These are phyloP conservation scores for Arxiozyma bovina DNA, from an alignment of 1,139 yeast genomes.

Conservation along the genomic window DNA sequence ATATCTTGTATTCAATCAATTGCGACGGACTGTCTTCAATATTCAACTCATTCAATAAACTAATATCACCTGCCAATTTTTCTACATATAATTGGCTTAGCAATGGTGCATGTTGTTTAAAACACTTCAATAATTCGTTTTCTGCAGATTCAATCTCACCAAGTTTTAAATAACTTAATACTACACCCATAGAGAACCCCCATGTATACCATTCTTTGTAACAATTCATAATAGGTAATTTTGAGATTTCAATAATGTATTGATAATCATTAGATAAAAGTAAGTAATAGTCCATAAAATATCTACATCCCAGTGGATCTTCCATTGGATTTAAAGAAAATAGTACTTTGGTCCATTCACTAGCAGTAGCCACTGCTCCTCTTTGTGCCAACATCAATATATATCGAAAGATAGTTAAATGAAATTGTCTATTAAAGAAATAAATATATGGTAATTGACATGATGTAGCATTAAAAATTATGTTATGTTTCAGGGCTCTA, in stretches of 20 bases:
- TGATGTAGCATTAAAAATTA: conserved; percentile 49
- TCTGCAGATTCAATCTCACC: conserved; percentile 39
- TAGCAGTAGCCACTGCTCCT: conserved; percentile 70
- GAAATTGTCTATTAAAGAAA: conserved; percentile 69
- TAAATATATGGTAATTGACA: conserved; percentile 68
- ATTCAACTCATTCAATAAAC: conserved; percentile 6
- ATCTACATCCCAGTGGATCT: conserved; percentile 79
- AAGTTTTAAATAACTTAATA: conserved; percentile 47
- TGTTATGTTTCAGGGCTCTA: conserved; percentile 44
- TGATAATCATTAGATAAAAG: conserved; percentile 56
- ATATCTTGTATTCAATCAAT: conserved; percentile 23
- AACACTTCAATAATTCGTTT: conserved; percentile 42
- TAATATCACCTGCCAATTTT: conserved; percentile 19
- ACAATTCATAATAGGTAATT: conserved; percentile 48
- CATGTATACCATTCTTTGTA: conserved; percentile 67
- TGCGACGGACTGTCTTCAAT: conserved; percentile 25
- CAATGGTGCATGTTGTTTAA: conserved; percentile 49
- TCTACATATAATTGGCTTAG: conserved; percentile 19
- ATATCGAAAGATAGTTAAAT: conserved; percentile 64
- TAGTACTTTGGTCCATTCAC: conserved; percentile 62
- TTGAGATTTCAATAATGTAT: conserved; percentile 48
- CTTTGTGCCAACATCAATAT: conserved; percentile 64
- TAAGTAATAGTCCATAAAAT: conserved; percentile 74
- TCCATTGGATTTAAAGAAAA: conserved; percentile 64
- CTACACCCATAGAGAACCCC: conserved; percentile 59